phyloP scores from a whole-genome alignment of 768 basidiomycete genomes.

The Holtermannia corniformis region DNA sequence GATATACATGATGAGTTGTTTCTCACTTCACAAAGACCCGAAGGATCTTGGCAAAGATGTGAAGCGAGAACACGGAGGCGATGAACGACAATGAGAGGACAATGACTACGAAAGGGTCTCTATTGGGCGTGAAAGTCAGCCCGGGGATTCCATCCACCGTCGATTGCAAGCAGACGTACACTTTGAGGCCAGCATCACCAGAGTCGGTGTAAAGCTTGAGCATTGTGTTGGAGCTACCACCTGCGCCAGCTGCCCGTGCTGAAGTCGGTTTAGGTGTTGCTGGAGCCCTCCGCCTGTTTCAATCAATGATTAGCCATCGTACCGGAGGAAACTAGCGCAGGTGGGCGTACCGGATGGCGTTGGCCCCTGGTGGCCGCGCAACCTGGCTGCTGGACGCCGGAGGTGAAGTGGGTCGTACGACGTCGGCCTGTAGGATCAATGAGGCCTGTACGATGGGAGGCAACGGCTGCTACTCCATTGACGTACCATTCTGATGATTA shows the following conservation, averaged over 20 bases:
- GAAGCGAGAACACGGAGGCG: conserved; percentile 96
- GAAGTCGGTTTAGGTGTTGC: conserved; percentile 64
- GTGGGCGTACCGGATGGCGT: conserved; percentile 37
- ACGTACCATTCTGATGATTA: no score
- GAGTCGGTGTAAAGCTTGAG: conserved; percentile 91
- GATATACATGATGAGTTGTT: not conserved
- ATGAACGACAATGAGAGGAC: conserved; percentile 94
- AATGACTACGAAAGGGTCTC: conserved; percentile 93
- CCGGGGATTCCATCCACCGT: no score
- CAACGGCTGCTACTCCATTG: no score
- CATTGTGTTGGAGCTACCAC: conserved; percentile 97
- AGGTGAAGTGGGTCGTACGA: conserved; percentile 36
- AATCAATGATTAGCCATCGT: not conserved
- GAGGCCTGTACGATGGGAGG: not conserved
- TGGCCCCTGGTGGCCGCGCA: conserved; percentile 38
- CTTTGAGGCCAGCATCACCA: conserved; percentile 90
- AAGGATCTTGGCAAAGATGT: conserved; percentile 90
- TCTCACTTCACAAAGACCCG: conserved; percentile 71
- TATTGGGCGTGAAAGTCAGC: conserved; percentile 38
- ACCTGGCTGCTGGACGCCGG: conserved; percentile 30
- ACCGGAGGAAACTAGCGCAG: not conserved
- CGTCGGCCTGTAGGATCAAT: conserved; percentile 20
- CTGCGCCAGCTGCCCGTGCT: conserved; percentile 80
- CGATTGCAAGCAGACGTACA: conserved; percentile 54
- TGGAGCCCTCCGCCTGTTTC: conserved; percentile 35